Evolutionary conservation across 495 filamentous ascomycete genomes (phyloP), one percentile per base, ranked within the genome.

Genomic region (Astrocystis sublimbata): DNA sequence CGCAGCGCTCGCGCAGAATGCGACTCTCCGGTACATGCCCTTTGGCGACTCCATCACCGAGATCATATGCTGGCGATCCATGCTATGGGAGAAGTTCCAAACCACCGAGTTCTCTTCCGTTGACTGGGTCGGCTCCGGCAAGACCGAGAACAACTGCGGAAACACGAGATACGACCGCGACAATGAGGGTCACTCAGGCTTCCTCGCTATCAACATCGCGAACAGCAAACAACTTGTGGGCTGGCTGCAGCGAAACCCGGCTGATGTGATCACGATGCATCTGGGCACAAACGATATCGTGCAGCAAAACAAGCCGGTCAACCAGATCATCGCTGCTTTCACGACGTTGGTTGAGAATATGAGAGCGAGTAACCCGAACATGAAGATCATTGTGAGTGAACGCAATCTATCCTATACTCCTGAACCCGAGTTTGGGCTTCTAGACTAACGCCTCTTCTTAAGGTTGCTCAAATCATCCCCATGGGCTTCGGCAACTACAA

Each of bases 401-500:
- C n/a, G n/a, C n/a, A n/a, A 43, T 52, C 35, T 24, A 15, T n/a
- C 3, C 5, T n/a, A n/a, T n/a, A n/a, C n/a, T n/a, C n/a, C n/a
- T n/a, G n/a, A n/a, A n/a, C n/a, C n/a, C n/a, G n/a, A n/a, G n/a
- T n/a, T n/a, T n/a, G n/a, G n/a, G n/a, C n/a, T n/a, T n/a, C n/a
- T n/a, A n/a, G 35, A 31, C 52, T 61, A 12, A 58, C 36, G 36
- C 17, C n/a, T 50, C 10, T 24, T 53, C 35, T 3, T 21, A n/a
- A 84, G 81, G 78, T 84, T 7, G 79, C 80, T 6, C 77, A 81
- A 71, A 83, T 84, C 67, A 84, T 84, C 64, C 81, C 81, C 23
- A 72, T 80, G 26, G 69, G 68, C 19, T 61, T 70, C 7, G 73
- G 71, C 30, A 73, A 47, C 60, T 76, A 64, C 66, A 75, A 77